Evolutionary conservation across 768 basidiomycete species (phyloP).

Genomic region (Russula sp.): DNA sequence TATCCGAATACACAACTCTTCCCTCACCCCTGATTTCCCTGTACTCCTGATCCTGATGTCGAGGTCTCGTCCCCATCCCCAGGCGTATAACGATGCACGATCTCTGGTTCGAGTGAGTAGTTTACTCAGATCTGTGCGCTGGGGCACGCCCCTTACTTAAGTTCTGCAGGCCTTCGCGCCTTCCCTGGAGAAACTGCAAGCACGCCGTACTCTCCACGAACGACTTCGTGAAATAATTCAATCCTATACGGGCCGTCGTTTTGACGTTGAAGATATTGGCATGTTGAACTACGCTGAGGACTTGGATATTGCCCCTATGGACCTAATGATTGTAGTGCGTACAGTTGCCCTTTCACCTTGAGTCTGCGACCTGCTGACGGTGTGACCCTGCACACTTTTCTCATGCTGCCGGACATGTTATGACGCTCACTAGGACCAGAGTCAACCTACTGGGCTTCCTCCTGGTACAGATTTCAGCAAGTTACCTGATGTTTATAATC

Average conservation of each 20-base stretch:
- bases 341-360: background rate
- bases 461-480: background rate
- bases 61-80: slow-evolving; percentile 12
- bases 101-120: slow-evolving; percentile 6
- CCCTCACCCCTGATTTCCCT: background rate
- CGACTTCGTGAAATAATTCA: slow-evolving; percentile 8
- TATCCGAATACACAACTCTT: background rate
- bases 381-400: background rate
- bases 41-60: background rate
- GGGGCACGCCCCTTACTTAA: background rate
- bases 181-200: background rate
- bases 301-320: slow-evolving; percentile 15
- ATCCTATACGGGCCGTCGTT: background rate
- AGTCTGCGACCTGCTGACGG: background rate
- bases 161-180: background rate
- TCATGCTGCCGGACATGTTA: background rate
- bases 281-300: slow-evolving; percentile 17
- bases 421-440: background rate
- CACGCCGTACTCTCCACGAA: slow-evolving; percentile 2
- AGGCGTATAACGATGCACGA: slow-evolving; percentile 6
- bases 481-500: slow-evolving; percentile 14
- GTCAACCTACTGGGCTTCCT: background rate
- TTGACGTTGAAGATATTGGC: slow-evolving; percentile 15
- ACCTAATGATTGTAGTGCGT: slow-evolving; percentile 16
- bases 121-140: background rate